Conservation (phyloP, 441 rosid genomes). For the Euphorbia schlechtendalii region DNA sequence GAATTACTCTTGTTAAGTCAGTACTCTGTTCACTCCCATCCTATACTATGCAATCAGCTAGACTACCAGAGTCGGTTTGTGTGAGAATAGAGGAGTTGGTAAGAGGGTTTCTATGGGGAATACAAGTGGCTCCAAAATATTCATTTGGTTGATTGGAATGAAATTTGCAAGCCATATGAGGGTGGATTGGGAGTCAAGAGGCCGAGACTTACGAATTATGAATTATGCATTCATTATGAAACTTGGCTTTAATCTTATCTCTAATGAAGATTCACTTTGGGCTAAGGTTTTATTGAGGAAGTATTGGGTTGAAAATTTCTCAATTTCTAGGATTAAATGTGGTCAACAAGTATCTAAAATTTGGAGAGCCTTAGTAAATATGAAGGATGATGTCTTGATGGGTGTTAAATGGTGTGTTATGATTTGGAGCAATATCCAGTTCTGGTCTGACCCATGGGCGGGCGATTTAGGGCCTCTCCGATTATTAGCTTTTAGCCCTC, state of each 20-base stretch:
- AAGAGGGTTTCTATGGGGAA: not conserved
- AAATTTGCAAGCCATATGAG: not conserved
- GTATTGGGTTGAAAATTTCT: not conserved
- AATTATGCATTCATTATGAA: not conserved
- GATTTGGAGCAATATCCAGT: not conserved
- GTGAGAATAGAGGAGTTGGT: not conserved
- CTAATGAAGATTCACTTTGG: not conserved
- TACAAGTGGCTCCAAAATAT: not conserved
- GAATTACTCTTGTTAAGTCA: not conserved
- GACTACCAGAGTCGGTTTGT: not conserved
- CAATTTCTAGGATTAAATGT: too few species aligned
- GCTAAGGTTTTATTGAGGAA: not conserved
- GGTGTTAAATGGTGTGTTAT: not conserved
- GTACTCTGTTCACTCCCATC: not conserved
- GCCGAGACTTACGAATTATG: not conserved
- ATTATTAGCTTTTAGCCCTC: not conserved
- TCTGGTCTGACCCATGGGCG: not conserved
- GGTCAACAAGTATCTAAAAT: not conserved
- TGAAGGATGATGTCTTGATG: not conserved
- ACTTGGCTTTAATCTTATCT: not conserved
- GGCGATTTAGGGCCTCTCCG: not conserved
- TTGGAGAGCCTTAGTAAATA: not conserved
- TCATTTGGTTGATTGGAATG: not conserved
- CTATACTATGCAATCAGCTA: not conserved
- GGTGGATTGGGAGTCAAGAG: not conserved